Base-by-base conservation (phyloP, 192 early-diverging fungal genomes). In the Coemansia sp. region DNA sequence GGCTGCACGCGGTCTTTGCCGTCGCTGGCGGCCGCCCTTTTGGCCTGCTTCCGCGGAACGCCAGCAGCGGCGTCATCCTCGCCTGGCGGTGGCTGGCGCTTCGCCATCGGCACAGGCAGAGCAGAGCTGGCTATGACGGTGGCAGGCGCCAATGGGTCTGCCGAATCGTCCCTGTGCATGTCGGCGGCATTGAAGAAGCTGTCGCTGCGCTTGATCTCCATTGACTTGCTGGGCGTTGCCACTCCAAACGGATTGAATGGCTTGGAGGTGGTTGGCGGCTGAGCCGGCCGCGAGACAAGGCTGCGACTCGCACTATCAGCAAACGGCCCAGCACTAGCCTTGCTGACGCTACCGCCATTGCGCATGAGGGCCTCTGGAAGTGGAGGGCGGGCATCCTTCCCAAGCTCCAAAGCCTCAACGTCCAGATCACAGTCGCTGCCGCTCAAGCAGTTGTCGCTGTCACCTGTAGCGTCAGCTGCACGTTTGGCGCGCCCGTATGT, bases 171-270 rank as follows among this genome's bases (percentile, higher is more conserved):
- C 59, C 53, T 66, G 39, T 69, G 69, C 20, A 27, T 35, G 25
- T 75, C 76, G 5, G 67, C 76, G 5, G 82, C 73, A 31, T 70
- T 47, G 39, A 78, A 77, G 60, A 78, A 77, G 67, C 76, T 78
- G 67, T 78, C 66, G 66, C 82, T 75, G 32, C 73, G 82, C 42
- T 71, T 71, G 59, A 75, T 75, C 39, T 68, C 72, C 65, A 78
- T 78, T 2, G 79, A 70, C 32, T 68, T 75, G 27, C 51, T 70
- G 1, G 80, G 74, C 19, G 68, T 51, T 1, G 56, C 60, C 2
- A 77, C 71, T 25, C 71, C 80, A 63, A 83, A 83, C 14, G 80
- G 80, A 25, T 81, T 77, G 59, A 77, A 83, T 12, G 74, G 80
- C 58, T 65, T 73, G 17, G 80, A 64, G 6, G 80, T 68, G n/a